A percentile compares a stretch with the other conserved stretches of the same genome.
These are phyloP conservation scores for Leccinum variicolor DNA, from an alignment of 768 basidiomycete genomes.

Conservation along the genomic window DNA sequence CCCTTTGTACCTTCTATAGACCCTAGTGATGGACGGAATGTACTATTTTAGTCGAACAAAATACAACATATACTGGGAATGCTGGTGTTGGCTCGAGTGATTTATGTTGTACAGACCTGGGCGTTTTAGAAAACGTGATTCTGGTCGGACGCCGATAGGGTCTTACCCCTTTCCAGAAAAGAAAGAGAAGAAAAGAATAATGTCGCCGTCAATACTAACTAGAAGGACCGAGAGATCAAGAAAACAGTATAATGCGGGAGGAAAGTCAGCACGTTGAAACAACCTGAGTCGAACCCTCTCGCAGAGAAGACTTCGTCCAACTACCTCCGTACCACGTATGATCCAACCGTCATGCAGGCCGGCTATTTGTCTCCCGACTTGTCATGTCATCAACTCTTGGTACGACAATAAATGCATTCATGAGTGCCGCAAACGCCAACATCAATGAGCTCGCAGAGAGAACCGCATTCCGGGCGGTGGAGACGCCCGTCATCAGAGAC, in stretches of 20 bases:
- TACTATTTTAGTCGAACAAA: not conserved
- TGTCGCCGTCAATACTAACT: not conserved
- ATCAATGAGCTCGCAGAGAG: conserved; percentile 56
- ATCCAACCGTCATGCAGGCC: conserved; percentile 12
- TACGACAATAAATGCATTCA: conserved; percentile 51
- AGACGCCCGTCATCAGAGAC: conserved; percentile 65
- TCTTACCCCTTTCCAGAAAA: too few species aligned
- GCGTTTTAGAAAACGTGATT: not conserved
- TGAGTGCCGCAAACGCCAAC: conserved; percentile 55
- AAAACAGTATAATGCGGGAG: not conserved
- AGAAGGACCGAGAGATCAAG: not conserved
- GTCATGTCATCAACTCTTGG: conserved; percentile 27
- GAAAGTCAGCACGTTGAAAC: not conserved
- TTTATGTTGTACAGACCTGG: not conserved
- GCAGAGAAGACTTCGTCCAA: too few species aligned
- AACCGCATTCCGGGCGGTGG: conserved; percentile 58
- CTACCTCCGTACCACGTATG: not conserved
- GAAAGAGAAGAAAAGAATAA: not conserved
- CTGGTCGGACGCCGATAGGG: not conserved
- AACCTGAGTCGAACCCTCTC: not conserved
- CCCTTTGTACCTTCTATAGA: not conserved
- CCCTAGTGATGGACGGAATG: not conserved
- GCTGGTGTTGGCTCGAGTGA: not conserved
- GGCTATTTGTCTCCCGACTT: conserved; percentile 16
- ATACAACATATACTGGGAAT: not conserved